Evolutionary conservation across 2,329 filamentous ascomycete genomes (phyloP), one percentile per base, ranked within the genome.

Genomic region (Onygenales sp.): DNA sequence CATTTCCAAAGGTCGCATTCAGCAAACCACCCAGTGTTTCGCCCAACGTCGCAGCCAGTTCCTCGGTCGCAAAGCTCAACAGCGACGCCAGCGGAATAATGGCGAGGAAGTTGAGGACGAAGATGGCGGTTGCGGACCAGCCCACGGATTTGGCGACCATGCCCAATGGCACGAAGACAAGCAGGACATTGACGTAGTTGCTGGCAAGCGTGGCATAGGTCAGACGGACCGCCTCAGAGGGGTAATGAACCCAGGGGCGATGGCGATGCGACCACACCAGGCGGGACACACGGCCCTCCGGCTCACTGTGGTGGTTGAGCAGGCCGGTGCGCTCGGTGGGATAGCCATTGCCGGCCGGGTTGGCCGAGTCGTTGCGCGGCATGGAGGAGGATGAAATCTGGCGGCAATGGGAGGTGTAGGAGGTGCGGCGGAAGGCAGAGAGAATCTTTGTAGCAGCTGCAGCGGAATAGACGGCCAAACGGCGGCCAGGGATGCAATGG

Each of bases 1-100:
- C 81, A 71, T 84, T 84, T 53, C 81, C 81, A 67, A 84, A 84
- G 0, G 82, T 84, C 32, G 81, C 82, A 69, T 84, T 84, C 74
- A 84, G 75, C 64, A 84, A 61, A 11, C 81, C 81, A 54, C 81
- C 81, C 11, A 84, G 63, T 0, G 81, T 82, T 64, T 84, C 79
- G 5, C 81, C 81, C 57, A 84, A 70, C 50, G 80, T 80, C 5
- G 76, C 79, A 3, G 79, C 76, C 56, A 84, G 65, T 65, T 84
- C 81, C 68, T 84, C 81, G 2, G 81, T 84, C 55, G 80, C 81
- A 68, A 84, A 84, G 61, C 80, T 82, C 63, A 84, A 66, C 60
- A 84, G 69, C 1, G 80, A 78, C 5, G 81, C 81, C 51, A 84
- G 70, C 5, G 81, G 81, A 43, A 84, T 75, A 60, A 84, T 84